Percentiles rank a stretch among this genome's conserved stretches.
Conservation (phyloP, 2,329 filamentous ascomycete genomes). For the Penicillium glabrum region DNA sequence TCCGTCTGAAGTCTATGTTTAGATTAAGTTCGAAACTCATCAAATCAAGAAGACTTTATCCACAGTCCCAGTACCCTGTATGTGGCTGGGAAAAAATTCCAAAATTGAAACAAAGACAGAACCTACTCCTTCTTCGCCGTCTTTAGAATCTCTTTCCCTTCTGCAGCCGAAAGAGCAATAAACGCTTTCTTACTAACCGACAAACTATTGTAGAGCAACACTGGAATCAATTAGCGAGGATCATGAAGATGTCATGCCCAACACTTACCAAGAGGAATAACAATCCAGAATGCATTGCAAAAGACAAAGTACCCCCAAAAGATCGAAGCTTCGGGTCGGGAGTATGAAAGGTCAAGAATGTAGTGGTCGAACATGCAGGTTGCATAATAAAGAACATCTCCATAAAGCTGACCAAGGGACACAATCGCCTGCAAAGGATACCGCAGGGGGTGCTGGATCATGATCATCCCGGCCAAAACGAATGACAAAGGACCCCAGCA, state of each 20-base stretch:
- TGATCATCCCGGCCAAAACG: slow-evolving; percentile 50
- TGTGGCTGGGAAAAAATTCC: background rate
- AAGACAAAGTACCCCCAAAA: slow-evolving; percentile 60
- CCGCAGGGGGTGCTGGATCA: slow-evolving; percentile 50
- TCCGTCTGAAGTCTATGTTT: background rate
- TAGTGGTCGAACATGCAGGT: slow-evolving; percentile 57
- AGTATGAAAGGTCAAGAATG: slow-evolving; percentile 50
- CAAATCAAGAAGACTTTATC: background rate
- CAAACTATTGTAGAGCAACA: background rate
- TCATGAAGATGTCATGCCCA: background rate
- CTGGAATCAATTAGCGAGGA: background rate
- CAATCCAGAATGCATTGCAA: slow-evolving; percentile 60
- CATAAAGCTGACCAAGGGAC: slow-evolving; percentile 58
- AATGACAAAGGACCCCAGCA: slow-evolving; percentile 57
- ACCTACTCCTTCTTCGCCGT: background rate
- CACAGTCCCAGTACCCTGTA: background rate
- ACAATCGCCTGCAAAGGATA: slow-evolving; percentile 56
- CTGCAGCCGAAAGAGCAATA: background rate
- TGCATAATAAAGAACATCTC: slow-evolving; percentile 58
- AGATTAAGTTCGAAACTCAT: background rate
- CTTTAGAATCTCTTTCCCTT: background rate
- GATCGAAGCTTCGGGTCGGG: slow-evolving; percentile 56
- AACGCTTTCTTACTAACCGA: background rate
- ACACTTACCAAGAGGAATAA: slow-evolving; percentile 43
- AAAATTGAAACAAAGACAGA: background rate